Evolutionary conservation across 2,329 filamentous ascomycete species (phyloP).

Genomic region (Pseudogymnoascus sp.): DNA sequence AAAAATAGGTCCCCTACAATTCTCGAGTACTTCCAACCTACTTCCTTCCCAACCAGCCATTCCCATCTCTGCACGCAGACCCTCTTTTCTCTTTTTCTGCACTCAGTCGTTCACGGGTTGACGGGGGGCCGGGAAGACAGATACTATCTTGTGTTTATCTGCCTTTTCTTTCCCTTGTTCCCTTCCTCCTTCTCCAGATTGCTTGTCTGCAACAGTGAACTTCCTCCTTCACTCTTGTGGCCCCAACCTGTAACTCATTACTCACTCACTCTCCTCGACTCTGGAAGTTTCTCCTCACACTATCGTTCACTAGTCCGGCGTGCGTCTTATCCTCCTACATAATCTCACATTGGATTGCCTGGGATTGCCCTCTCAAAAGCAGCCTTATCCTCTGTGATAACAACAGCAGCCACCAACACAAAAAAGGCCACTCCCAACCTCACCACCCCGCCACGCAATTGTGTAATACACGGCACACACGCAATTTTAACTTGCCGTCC

Average conservation of each 20-base stretch:
- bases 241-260: neutral
- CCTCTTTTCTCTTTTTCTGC: neutral
- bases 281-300: neutral
- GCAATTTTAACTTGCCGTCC: neutral
- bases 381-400: neutral
- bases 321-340: neutral
- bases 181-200: neutral
- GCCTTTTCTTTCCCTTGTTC: neutral
- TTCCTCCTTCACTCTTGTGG: neutral
- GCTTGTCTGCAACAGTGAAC: neutral
- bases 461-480: neutral
- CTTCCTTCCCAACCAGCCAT: neutral
- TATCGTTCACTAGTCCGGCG: neutral
- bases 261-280: neutral
- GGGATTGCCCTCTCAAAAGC: neutral
- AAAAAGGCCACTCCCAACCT: neutral
- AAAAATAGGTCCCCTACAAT: neutral
- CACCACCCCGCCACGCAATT: neutral
- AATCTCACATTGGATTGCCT: neutral
- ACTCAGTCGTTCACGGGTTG: neutral
- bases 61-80: neutral
- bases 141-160: neutral
- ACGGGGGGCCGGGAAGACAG: neutral
- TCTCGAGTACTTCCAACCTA: neutral
- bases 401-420: neutral